Base-by-base conservation (phyloP, 2,329 filamentous ascomycete species). In the Raffaelea ambrosiae region DNA sequence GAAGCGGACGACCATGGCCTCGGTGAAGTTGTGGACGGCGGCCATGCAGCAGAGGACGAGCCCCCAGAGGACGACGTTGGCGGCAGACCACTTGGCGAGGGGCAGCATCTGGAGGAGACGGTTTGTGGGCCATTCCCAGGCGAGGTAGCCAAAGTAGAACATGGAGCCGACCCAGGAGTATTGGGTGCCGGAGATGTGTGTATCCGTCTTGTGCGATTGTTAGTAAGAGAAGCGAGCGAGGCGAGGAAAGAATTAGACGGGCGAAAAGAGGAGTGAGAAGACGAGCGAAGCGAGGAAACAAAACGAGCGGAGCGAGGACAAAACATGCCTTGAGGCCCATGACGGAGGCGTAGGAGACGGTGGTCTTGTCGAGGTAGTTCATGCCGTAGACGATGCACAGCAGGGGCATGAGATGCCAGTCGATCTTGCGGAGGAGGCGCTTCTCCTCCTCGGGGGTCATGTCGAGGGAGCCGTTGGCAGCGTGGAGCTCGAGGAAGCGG, bases 111-210 rank as follows among this genome's bases (percentile, higher is more conserved):
- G 82, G 13, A 86, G 68, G 23, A 86, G 69, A 13, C 77, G 72
- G 57, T 74, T 82, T 1, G 81, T 84, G 1, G 81, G 81, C 60
- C 81, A 84, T 59, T 85, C 81, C 73, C 73, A 83, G 3, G 71
- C 75, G 16, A 67, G 57, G 48, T 67, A 67, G 58, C 70, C 70
- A 50, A 57, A 73, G 54, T 74, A 74, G 55, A 74, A 74, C 58
- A 75, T 64, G 55, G 66, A 71, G 1, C 67, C 68, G 14, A 77
- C 62, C 73, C 73, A 76, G 52, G 72, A 67, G 54, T 73, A 73
- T 51, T 73, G 58, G 54, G 70, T 65, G 19, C 65, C 64, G 10
- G 61, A 53, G 11, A 75, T 63, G 48, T 64, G 53, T 19, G 71
- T 59, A 48, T 76, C 73, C 5, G 58, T 61, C 49, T 61, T 53